Evolutionary conservation across 2,329 filamentous ascomycete genomes (phyloP).

Genomic region (Ceratocystis harringtonii): DNA sequence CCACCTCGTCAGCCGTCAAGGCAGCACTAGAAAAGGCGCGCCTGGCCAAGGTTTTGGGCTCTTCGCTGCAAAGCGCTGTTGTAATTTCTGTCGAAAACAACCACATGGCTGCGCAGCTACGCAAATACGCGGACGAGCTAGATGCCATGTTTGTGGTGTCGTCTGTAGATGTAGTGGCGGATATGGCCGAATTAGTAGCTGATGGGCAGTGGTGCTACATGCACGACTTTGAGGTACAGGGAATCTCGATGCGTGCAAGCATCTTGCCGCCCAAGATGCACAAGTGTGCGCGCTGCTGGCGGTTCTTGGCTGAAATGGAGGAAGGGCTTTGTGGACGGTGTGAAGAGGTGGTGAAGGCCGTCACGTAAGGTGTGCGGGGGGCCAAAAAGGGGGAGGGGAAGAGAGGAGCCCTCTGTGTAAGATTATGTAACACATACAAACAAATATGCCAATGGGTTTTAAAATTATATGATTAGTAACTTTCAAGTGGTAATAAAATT

Average conservation of each 20-base stretch:
- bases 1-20: conserved; percentile 54
- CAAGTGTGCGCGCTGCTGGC: conserved; percentile 87
- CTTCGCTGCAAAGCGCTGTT: conserved; percentile 53
- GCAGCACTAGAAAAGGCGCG: conserved; percentile 59
- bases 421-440: conserved; percentile 6
- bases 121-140: conserved; percentile 35
- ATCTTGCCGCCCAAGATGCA: conserved; percentile 35
- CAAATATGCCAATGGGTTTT: background rate
- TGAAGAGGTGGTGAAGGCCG: conserved; percentile 40
- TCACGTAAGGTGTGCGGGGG: background rate
- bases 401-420: background rate
- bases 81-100: conserved; percentile 44
- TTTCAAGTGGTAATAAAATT: background rate
- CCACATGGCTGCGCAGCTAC: conserved; percentile 26
- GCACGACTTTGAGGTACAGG: conserved; percentile 30
- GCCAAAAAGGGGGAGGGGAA: background rate
- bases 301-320: conserved; percentile 55
- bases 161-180: conserved; percentile 36
- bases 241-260: conserved; percentile 27
- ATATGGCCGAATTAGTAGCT: conserved; percentile 20
- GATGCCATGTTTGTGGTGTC: conserved; percentile 56
- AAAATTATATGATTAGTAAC: background rate
- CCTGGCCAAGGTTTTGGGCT: conserved; percentile 56
- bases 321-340: conserved; percentile 60
- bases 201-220: conserved; percentile 28